Evolutionary conservation across 306 rosid genomes (phyloP).

Genomic region (Vicia villosa): DNA sequence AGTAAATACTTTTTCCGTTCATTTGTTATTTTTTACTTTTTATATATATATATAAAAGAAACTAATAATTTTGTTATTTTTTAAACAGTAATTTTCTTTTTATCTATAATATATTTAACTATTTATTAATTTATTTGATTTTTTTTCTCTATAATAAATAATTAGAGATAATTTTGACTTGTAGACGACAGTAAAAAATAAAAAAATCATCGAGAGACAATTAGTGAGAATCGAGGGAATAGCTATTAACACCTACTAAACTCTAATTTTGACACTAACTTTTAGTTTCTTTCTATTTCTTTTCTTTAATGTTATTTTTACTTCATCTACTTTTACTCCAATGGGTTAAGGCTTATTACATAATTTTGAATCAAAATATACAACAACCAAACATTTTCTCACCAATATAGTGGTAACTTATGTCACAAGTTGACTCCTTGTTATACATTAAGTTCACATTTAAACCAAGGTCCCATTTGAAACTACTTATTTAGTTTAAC

Average conservation of each 20-base stretch:
- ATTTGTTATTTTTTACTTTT: too few species aligned
- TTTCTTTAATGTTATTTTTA: not conserved
- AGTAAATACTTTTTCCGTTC: too few species aligned
- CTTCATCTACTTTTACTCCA: not conserved
- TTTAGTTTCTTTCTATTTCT: constrained; percentile 33
- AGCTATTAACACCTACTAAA: constrained; percentile 35
- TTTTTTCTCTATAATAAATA: too few species aligned
- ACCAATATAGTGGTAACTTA: not conserved
- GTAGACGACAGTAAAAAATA: too few species aligned
- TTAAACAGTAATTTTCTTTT: too few species aligned
- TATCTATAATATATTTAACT: too few species aligned
- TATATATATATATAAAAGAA: too few species aligned
- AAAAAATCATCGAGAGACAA: too few species aligned
- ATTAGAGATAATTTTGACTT: too few species aligned
- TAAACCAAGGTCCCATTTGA: not conserved
- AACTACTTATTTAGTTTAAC: not conserved
- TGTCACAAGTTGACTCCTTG: not conserved
- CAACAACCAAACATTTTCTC: constrained; percentile 9
- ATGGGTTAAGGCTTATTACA: not conserved
- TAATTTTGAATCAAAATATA: constrained; percentile 3
- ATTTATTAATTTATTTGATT: too few species aligned
- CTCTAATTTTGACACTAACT: constrained; percentile 44
- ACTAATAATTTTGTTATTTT: too few species aligned
- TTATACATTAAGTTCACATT: not conserved
- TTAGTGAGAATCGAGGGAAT: too few species aligned